These are phyloP conservation scores for Esteya vermicola DNA, from an alignment of 2,329 filamentous ascomycete species.

Conservation along the genomic window DNA sequence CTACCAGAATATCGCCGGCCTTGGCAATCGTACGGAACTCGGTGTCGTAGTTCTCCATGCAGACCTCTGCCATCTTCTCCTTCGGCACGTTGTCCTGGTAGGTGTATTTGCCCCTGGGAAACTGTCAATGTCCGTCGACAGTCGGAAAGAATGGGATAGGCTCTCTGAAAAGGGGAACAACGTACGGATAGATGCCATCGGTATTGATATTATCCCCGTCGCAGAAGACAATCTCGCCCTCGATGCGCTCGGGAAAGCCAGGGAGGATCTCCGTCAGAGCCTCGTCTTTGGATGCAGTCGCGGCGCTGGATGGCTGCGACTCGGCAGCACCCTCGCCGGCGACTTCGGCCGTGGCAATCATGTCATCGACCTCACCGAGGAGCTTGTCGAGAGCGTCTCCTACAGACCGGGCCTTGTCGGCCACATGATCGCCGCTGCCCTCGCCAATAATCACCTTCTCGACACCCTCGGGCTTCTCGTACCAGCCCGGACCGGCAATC, in stretches of 20 bases:
- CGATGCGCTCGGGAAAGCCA: constrained; percentile 72
- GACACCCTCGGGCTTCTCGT: constrained; percentile 34
- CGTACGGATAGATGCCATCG: constrained; percentile 68
- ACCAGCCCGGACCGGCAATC: constrained; percentile 66
- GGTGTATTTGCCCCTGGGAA: constrained; percentile 34
- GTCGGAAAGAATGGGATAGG: background rate
- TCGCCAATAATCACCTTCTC: constrained; percentile 19
- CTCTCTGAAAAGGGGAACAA: background rate
- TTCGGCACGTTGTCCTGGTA: constrained; percentile 72
- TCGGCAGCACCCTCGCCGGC: constrained; percentile 22
- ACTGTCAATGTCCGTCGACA: background rate
- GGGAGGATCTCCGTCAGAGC: constrained; percentile 57
- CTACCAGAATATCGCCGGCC: constrained; percentile 65
- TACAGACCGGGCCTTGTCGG: constrained; percentile 20
- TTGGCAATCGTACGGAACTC: constrained; percentile 50
- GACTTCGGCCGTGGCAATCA: constrained; percentile 32
- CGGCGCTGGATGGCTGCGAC: constrained; percentile 22
- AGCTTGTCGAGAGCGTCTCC: constrained; percentile 60
- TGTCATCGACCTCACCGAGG: constrained; percentile 50
- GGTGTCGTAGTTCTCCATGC: constrained; percentile 88
- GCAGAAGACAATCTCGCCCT: constrained; percentile 78
- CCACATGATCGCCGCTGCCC: constrained; percentile 11
- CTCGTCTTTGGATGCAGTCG: constrained; percentile 18
- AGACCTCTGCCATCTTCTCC: constrained; percentile 74
- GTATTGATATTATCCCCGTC: constrained; percentile 78